These are phyloP conservation scores for Eucalyptus regnans DNA, from an alignment of 345 rosid species.

Conservation along the genomic window DNA sequence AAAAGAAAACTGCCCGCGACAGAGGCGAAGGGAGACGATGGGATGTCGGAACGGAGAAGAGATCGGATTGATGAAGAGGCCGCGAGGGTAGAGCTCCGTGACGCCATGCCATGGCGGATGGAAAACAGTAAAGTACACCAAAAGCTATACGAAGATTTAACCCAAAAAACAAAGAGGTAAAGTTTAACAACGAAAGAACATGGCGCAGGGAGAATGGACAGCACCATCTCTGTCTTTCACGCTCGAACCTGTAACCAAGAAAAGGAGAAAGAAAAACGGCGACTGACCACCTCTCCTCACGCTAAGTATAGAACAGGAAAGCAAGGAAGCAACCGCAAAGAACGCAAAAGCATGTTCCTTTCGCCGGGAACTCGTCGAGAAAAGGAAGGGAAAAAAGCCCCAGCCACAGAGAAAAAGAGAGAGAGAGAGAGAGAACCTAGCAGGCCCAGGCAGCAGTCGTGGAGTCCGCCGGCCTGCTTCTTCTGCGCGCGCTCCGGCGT, in stretches of 20 bases:
- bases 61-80: neutral
- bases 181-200: neutral
- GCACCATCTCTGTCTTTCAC: neutral
- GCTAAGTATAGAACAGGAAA: neutral
- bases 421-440: conserved; percentile 21
- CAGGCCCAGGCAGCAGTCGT: conserved; percentile 75
- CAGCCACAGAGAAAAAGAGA: neutral
- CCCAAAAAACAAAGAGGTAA: neutral
- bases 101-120: neutral
- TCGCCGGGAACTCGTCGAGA: neutral
- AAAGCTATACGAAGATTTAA: neutral
- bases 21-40: neutral
- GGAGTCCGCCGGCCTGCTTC: conserved; percentile 26
- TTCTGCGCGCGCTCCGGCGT: conserved; percentile 42
- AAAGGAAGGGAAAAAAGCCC: neutral
- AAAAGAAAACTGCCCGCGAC: neutral
- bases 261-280: neutral
- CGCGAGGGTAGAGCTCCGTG: neutral
- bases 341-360: neutral
- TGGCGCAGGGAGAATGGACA: neutral
- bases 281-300: neutral
- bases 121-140: neutral
- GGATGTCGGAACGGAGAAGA: neutral
- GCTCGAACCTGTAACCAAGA: neutral
- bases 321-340: neutral